Evolutionary conservation across 148 eudicot genomes (phyloP).

Genomic region (Amaranthus palmeri): DNA sequence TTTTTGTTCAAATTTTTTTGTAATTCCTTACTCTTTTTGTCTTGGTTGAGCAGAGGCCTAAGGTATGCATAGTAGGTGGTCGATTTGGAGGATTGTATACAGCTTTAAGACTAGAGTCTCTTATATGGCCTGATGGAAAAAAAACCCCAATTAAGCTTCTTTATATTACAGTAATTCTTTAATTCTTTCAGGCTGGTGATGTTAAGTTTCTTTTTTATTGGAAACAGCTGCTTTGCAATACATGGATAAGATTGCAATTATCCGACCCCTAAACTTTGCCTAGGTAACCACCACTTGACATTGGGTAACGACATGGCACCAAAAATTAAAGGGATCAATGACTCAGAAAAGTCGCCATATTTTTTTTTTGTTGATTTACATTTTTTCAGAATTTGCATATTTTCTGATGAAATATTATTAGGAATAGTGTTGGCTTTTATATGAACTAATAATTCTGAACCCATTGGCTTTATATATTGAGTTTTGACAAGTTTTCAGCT

Average conservation of each 20-base stretch:
- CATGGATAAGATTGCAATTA: too few species aligned
- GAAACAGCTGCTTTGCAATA: too few species aligned
- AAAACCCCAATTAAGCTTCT: slow-evolving; percentile 78
- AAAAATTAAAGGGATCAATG: background rate
- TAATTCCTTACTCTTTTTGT: background rate
- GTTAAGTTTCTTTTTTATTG: background rate
- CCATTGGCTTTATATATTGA: too few species aligned
- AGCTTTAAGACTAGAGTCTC: slow-evolving; percentile 90
- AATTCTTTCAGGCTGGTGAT: background rate
- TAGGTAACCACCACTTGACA: too few species aligned
- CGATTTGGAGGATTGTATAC: slow-evolving; percentile 98
- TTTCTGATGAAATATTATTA: background rate
- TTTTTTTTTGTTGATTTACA: background rate
- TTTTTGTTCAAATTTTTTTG: background rate
- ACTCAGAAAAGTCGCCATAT: background rate
- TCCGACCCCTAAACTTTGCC: too few species aligned
- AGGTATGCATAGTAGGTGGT: slow-evolving; percentile 96
- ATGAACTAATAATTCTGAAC: too few species aligned
- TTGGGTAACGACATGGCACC: background rate
- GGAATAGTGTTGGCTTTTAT: too few species aligned
- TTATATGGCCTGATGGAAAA: slow-evolving; percentile 89
- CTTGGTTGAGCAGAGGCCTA: slow-evolving; percentile 54
- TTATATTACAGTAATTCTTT: background rate
- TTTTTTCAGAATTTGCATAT: background rate
- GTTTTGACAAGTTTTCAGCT: too few species aligned